Evolutionary conservation across 2,329 filamentous ascomycete species (phyloP).

Genomic region (Arthrobotrys iridis): DNA sequence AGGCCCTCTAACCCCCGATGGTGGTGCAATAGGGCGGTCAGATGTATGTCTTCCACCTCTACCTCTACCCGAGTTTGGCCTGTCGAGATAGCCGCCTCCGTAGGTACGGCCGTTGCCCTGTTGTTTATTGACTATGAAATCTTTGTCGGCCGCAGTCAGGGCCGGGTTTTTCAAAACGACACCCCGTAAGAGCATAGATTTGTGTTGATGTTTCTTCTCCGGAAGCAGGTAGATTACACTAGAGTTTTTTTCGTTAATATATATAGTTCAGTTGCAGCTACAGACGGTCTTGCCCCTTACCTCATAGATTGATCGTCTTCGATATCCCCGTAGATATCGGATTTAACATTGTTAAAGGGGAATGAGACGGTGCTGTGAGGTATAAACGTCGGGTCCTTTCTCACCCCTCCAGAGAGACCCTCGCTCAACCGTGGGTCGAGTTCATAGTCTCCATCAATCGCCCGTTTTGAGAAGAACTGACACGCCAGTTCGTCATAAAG

Average conservation of each 20-base stretch:
- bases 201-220: slow-evolving; percentile 76
- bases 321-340: slow-evolving; percentile 73
- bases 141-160: slow-evolving; percentile 79
- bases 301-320: slow-evolving; percentile 88
- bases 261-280: slow-evolving; percentile 3
- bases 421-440: slow-evolving; percentile 79
- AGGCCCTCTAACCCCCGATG: slow-evolving; percentile 54
- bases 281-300: slow-evolving; percentile 67
- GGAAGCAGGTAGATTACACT: slow-evolving; percentile 91
- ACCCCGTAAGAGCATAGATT: slow-evolving; percentile 91
- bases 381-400: slow-evolving; percentile 83
- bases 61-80: slow-evolving; percentile 54
- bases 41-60: slow-evolving; percentile 61
- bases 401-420: slow-evolving; percentile 80
- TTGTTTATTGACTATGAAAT: slow-evolving; percentile 74
- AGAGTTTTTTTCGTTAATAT: slow-evolving; percentile 59
- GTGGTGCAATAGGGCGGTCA: slow-evolving; percentile 64
- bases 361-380: slow-evolving; percentile 84
- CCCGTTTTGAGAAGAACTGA: slow-evolving; percentile 92
- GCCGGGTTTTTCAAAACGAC: slow-evolving; percentile 76
- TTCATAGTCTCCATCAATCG: slow-evolving; percentile 72
- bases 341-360: slow-evolving; percentile 72
- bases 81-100: slow-evolving; percentile 66
- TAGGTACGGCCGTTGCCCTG: slow-evolving; percentile 74
- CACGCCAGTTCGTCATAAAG: slow-evolving; percentile 85